Conservation (phyloP, 139 green algal genomes). For the Haematococcus sp. region DNA sequence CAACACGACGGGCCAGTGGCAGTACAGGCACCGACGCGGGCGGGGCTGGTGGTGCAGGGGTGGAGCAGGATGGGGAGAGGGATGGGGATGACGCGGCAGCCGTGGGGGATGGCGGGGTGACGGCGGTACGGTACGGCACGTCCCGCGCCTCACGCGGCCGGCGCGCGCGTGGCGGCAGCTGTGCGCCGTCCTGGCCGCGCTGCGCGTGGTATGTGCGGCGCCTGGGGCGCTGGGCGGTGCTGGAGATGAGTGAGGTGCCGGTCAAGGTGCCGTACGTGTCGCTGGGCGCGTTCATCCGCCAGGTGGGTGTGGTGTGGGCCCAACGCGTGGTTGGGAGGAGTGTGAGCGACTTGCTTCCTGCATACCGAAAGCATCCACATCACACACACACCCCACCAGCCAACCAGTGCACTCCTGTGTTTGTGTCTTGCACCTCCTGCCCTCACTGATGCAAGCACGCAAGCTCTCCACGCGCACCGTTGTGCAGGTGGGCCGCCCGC, state of each 20-base stretch:
- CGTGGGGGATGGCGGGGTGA: not conserved
- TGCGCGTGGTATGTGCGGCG: constrained; percentile 47
- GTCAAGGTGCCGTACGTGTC: constrained; percentile 53
- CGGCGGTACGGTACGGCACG: not conserved
- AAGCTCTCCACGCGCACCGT: no score
- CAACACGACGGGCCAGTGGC: no score
- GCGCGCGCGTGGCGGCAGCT: not conserved
- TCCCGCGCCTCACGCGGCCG: not conserved
- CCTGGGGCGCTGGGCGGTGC: constrained; percentile 47
- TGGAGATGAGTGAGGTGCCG: constrained; percentile 59
- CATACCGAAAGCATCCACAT: not conserved
- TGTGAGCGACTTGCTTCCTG: not conserved
- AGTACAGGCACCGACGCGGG: not conserved
- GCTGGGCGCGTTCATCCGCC: constrained; percentile 64
- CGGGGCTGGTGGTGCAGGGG: not conserved
- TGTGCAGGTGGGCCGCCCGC: constrained; percentile 22
- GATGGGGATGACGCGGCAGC: not conserved
- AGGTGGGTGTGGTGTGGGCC: constrained; percentile 31
- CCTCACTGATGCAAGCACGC: no score
- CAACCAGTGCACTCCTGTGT: no score
- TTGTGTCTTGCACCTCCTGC: no score
- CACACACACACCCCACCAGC: no score
- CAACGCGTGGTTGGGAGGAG: not conserved
- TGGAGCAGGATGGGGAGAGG: not conserved
- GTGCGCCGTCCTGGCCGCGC: constrained; percentile 28